Percentiles rank a stretch among this genome's conserved stretches.
These are phyloP conservation scores for Smallanthus sonchifolius DNA, from an alignment of 129 eudicot genomes.

Conservation along the genomic window DNA sequence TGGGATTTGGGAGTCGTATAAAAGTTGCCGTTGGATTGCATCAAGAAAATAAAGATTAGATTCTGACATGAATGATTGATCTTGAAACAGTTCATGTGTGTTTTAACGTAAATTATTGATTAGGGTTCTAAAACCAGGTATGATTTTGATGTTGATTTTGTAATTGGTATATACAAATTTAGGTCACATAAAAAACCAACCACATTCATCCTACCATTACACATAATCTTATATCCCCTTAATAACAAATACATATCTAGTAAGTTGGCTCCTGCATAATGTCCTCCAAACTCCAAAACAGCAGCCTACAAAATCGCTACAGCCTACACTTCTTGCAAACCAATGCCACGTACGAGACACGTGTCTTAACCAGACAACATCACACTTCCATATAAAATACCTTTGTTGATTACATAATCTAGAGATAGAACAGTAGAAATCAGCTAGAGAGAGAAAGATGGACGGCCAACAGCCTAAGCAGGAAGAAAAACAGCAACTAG, in stretches of 20 bases:
- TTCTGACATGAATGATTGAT: too few relatives aligned
- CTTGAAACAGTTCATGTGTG: too few relatives aligned
- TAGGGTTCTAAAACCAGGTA: too few relatives aligned
- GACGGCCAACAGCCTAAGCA: constrained; percentile 22
- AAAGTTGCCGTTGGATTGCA: too few relatives aligned
- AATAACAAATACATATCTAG: neutral
- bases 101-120: too few relatives aligned
- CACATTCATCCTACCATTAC: too few relatives aligned
- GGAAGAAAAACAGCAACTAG: constrained; percentile 15
- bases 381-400: neutral
- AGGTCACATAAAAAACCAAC: too few relatives aligned
- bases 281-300: constrained; percentile 4
- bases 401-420: neutral
- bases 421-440: neutral
- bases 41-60: too few relatives aligned
- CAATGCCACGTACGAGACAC: constrained; percentile 26
- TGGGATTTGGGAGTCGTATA: too few relatives aligned
- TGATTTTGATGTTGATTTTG: too few relatives aligned
- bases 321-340: constrained; percentile 15
- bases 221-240: too few relatives aligned
- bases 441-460: constrained; percentile 14
- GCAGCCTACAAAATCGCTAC: neutral
- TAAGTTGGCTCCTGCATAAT: neutral
- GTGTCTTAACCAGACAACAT: constrained; percentile 6
- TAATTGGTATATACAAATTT: too few relatives aligned